Conservation (phyloP, 2,329 filamentous ascomycete species). For the Byssothecium circinans region DNA sequence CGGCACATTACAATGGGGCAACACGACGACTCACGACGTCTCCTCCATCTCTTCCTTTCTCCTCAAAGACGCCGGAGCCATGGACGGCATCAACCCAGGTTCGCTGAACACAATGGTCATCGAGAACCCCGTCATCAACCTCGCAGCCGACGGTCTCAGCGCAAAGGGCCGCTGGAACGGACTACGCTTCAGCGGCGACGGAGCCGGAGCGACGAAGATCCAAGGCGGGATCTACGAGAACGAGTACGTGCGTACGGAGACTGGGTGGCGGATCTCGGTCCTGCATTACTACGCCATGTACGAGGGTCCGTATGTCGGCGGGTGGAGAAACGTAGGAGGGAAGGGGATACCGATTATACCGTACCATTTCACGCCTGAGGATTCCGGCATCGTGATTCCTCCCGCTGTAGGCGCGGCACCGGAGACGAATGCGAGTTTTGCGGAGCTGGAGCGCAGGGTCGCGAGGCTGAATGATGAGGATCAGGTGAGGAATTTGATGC, state of each 20-base stretch:
- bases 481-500: conserved; percentile 26
- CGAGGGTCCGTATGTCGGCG: conserved; percentile 19
- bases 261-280: conserved; percentile 21
- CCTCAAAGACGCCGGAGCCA: conserved; percentile 16
- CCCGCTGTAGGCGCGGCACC: conserved; percentile 7
- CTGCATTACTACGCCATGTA: conserved; percentile 27
- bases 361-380: conserved; percentile 27
- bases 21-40: conserved; percentile 15
- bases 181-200: conserved; percentile 25
- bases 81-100: conserved; percentile 21
- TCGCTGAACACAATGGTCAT: conserved; percentile 21
- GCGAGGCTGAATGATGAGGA: conserved; percentile 26
- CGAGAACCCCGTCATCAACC: conserved; percentile 24
- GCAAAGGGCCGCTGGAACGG: conserved; percentile 31
- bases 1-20: conserved; percentile 21
- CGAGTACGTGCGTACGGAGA: conserved; percentile 15
- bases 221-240: conserved; percentile 31
- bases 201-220: conserved; percentile 18
- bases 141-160: conserved; percentile 18
- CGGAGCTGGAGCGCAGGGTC: conserved; percentile 18
- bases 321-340: conserved; percentile 24
- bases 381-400: conserved; percentile 23
- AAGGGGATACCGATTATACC: conserved; percentile 19
- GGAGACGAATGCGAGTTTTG: conserved; percentile 13
- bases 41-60: conserved; percentile 19